phyloP scores from a whole-genome alignment of 805 yeast genomes.

The Kodamaea leandrae region DNA sequence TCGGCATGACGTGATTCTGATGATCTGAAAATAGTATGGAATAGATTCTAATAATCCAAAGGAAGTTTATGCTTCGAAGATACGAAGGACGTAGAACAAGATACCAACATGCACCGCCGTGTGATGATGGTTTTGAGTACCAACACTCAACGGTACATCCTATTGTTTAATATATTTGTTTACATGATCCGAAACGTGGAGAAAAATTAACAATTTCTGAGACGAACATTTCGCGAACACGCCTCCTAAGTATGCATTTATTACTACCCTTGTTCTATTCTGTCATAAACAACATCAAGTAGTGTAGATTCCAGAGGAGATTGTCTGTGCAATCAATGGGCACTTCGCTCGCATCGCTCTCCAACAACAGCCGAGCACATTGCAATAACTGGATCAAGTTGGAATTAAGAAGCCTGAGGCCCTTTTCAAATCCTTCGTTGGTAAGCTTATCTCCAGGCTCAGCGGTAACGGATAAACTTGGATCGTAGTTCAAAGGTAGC shows the following conservation, averaged over 20 bases:
- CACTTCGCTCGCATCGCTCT: constrained; percentile 18
- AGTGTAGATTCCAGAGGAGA: constrained; percentile 41
- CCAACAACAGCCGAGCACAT: constrained; percentile 13
- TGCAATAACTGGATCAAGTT: constrained; percentile 28
- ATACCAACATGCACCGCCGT: too few relatives aligned
- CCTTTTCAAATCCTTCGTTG: constrained; percentile 33
- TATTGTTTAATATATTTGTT: too few relatives aligned
- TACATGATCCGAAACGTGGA: too few relatives aligned
- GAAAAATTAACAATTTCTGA: too few relatives aligned
- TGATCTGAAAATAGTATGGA: too few relatives aligned
- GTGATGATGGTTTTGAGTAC: too few relatives aligned
- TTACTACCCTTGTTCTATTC: constrained; percentile 13
- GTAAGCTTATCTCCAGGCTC: constrained; percentile 5
- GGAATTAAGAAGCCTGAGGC: constrained; percentile 30
- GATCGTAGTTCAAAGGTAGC: constrained; percentile 31
- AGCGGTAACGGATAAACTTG: constrained; percentile 17
- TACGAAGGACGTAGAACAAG: too few relatives aligned
- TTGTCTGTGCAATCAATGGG: constrained; percentile 41
- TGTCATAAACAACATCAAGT: constrained; percentile 33
- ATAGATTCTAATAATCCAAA: too few relatives aligned
- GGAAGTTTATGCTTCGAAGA: too few relatives aligned
- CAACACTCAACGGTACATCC: too few relatives aligned
- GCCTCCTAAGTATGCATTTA: not conserved
- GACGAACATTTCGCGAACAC: too few relatives aligned
- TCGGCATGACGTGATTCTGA: too few relatives aligned